Conservation (phyloP, 2,329 filamentous ascomycete species). For the Xylaria sp. region DNA sequence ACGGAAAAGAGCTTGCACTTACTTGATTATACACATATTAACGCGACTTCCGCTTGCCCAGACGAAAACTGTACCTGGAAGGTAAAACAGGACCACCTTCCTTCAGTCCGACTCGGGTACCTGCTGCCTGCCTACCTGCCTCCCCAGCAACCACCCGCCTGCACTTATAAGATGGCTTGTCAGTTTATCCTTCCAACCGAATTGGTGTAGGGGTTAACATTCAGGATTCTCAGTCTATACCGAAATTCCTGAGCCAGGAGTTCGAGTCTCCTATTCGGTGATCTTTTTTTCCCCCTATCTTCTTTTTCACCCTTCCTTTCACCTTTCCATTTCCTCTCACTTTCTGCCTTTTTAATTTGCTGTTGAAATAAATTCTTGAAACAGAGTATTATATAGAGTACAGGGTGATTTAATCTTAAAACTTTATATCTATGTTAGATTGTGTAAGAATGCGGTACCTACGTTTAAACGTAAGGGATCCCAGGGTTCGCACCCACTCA, state of each 20-base stretch:
- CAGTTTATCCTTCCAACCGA: slow-evolving; percentile 11
- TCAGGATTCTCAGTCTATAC: slow-evolving; percentile 26
- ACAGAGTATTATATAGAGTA: neutral
- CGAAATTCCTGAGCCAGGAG: slow-evolving; percentile 30
- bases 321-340: too few relatives aligned
- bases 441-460: too few relatives aligned
- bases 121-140: slow-evolving; percentile 5
- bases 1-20: too few relatives aligned
- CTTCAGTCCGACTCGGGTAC: neutral
- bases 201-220: slow-evolving; percentile 38
- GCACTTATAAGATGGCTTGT: neutral
- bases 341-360: neutral
- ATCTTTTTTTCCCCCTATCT: neutral
- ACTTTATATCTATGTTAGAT: neutral
- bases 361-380: too few relatives aligned
- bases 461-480: too few relatives aligned
- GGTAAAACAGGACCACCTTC: neutral
- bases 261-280: slow-evolving; percentile 38
- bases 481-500: neutral
- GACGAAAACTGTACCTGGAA: neutral
- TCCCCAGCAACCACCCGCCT: neutral
- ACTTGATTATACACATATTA: neutral
- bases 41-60: neutral
- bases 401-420: neutral
- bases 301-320: too few relatives aligned